A percentile compares a stretch with the other conserved stretches of the same genome.
These are phyloP conservation scores for Pseudodiploospora longispora DNA, from an alignment of 2,329 filamentous ascomycete species.

Conservation along the genomic window DNA sequence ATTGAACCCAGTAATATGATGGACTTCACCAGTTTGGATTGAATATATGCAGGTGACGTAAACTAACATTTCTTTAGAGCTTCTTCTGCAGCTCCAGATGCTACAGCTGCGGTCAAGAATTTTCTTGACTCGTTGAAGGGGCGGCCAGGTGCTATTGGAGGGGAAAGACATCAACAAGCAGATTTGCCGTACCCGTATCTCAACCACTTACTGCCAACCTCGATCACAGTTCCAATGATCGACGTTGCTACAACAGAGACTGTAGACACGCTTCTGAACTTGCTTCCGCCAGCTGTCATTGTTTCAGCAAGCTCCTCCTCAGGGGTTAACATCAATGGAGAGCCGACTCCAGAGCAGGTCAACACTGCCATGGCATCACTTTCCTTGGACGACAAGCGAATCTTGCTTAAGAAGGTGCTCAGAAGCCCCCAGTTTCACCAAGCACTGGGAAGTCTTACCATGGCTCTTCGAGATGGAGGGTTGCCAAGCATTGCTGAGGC, in stretches of 20 bases:
- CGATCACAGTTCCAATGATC: constrained; percentile 70
- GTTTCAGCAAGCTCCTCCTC: constrained; percentile 61
- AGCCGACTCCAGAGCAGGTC: constrained; percentile 61
- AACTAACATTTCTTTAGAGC: constrained; percentile 49
- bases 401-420: constrained; percentile 71
- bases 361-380: constrained; percentile 68
- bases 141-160: constrained; percentile 33
- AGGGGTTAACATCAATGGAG: constrained; percentile 47
- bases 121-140: constrained; percentile 77
- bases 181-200: constrained; percentile 72
- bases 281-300: constrained; percentile 71
- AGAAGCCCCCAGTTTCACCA: constrained; percentile 88
- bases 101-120: constrained; percentile 73
- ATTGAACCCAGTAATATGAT: constrained; percentile 12
- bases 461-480: constrained; percentile 83
- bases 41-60: background rate
- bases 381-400: constrained; percentile 67
- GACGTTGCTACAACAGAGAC: constrained; percentile 55
- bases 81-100: constrained; percentile 54
- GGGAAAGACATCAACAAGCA: constrained; percentile 23
- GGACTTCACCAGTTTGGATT: background rate
- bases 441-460: constrained; percentile 74
- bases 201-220: constrained; percentile 72
- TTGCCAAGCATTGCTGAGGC: constrained; percentile 85
- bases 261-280: constrained; percentile 66